Percentiles rank a stretch among this genome's conserved stretches.
These are phyloP conservation scores for Erodium texanum DNA, from an alignment of 441 rosid genomes.

Conservation along the genomic window DNA sequence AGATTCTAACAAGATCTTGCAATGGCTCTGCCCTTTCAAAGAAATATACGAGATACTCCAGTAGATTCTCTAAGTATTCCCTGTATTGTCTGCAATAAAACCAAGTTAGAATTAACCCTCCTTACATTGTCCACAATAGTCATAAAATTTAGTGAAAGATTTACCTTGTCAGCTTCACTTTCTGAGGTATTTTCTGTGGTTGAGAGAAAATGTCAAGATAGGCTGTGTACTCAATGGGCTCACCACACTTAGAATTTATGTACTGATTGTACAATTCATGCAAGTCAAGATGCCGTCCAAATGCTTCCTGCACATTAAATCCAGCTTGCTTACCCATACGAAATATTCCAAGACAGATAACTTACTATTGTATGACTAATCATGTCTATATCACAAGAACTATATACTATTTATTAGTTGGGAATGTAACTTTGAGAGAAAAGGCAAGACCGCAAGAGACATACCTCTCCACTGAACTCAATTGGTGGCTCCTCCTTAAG, in stretches of 20 bases:
- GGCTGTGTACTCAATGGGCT: constrained; percentile 71
- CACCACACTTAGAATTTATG: constrained; percentile 79
- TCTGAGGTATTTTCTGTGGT: constrained; percentile 48
- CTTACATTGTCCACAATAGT: no score
- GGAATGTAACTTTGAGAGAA: neutral
- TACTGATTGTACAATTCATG: constrained; percentile 82
- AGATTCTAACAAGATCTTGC: constrained; percentile 87
- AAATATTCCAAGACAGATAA: neutral
- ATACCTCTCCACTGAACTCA: constrained; percentile 90
- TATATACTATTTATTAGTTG: neutral
- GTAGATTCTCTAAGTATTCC: constrained; percentile 69
- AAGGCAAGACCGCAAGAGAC: constrained; percentile 4
- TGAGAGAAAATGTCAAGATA: constrained; percentile 72
- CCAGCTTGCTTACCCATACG: constrained; percentile 12
- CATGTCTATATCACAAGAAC: neutral
- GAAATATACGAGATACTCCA: constrained; percentile 66
- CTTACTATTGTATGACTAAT: neutral
- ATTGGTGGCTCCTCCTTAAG: constrained; percentile 78
- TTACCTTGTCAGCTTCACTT: constrained; percentile 62
- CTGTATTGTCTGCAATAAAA: constrained; percentile 61
- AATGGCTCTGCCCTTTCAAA: constrained; percentile 88
- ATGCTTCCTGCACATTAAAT: constrained; percentile 55
- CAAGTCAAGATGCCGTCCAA: constrained; percentile 76
- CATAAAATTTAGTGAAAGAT: constrained; percentile 6
- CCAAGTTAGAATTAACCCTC: neutral